A percentile compares a stretch with the other conserved stretches of the same genome.
Evolutionary conservation across 2,329 filamentous ascomycete species (phyloP).

Genomic region (Phoma sp.): DNA sequence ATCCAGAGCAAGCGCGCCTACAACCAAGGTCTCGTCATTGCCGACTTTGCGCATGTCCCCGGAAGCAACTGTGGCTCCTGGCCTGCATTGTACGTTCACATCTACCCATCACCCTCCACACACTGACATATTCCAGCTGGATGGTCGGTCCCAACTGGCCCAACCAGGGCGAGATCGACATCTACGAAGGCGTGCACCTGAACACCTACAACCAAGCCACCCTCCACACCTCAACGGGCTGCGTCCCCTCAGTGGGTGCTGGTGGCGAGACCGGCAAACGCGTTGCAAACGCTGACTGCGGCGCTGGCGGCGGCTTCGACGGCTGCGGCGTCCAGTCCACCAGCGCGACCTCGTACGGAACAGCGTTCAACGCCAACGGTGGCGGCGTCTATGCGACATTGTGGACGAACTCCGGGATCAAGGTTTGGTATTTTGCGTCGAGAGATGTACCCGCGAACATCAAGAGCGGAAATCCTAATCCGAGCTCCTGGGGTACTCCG

Average conservation of each 20-base stretch:
- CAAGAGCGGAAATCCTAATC: slow-evolving; percentile 48
- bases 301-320: slow-evolving; percentile 40
- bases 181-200: slow-evolving; percentile 47
- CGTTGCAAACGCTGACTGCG: slow-evolving; percentile 43
- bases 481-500: slow-evolving; percentile 51
- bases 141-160: slow-evolving; percentile 50
- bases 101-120: neutral
- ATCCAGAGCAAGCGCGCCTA: slow-evolving; percentile 46
- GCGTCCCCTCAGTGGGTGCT: slow-evolving; percentile 38
- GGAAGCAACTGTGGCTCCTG: slow-evolving; percentile 47
- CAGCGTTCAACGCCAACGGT: slow-evolving; percentile 48
- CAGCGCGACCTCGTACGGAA: slow-evolving; percentile 43
- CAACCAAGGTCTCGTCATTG: slow-evolving; percentile 47
- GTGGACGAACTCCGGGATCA: slow-evolving; percentile 51
- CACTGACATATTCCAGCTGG: slow-evolving; percentile 37
- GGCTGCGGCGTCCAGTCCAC: slow-evolving; percentile 42
- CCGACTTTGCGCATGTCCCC: slow-evolving; percentile 49
- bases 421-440: slow-evolving; percentile 55
- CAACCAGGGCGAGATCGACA: slow-evolving; percentile 45
- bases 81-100: slow-evolving; percentile 45
- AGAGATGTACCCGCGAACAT: slow-evolving; percentile 52
- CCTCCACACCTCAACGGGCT: slow-evolving; percentile 46
- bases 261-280: slow-evolving; percentile 41
- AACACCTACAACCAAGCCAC: slow-evolving; percentile 47
- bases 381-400: slow-evolving; percentile 53